Evolutionary conservation across 345 rosid genomes (phyloP), one percentile per base, ranked within the genome.

Genomic region (Brassica cretica): DNA sequence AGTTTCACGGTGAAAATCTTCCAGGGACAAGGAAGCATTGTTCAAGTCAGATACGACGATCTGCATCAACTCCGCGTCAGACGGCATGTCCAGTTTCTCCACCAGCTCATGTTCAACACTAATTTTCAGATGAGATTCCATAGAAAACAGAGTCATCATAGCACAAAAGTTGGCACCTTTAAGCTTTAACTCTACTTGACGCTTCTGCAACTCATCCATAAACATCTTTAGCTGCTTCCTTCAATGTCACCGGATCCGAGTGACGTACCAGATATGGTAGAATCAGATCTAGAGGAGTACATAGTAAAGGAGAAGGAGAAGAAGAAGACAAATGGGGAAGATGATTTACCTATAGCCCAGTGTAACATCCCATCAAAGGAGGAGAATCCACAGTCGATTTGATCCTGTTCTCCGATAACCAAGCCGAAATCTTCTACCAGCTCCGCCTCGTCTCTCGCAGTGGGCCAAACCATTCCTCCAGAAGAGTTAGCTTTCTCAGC

Each of bases 331-430:
- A 21, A 21, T 21, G 24, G 24, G 24, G 24, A 21, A 21, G 29
- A 7, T 11, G 7, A 29, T 19, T 51, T 64, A 93, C 98, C 99
- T 67, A 95, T 92, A 25, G 97, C 99, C 99, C 99, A 95, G 79
- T 90, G 95, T 74, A 95, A 72, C 94, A 95, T 92, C 62, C 97
- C 93, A 4, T 95, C 99, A 1, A 95, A 86, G 21, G 98, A 88
- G 77, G 98, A 90, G 61, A 92, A 92, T n/a, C 96, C 97, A 49
- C 98, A 94, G 66, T 95, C 99, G 15, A 87, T 69, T 64, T 84
- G 89, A 19, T 86, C 91, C 19, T 30, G 84, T 44, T 84, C 88
- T 70, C 82, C 78, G 76, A 82, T 84, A 0, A 78, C 83, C 25
- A 72, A 70, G 15, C 84, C 82, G 55, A 87, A 66, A 77, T 83